These are phyloP conservation scores for Metarhizium humberi DNA, from an alignment of 2,329 filamentous ascomycete genomes.

Conservation along the genomic window DNA sequence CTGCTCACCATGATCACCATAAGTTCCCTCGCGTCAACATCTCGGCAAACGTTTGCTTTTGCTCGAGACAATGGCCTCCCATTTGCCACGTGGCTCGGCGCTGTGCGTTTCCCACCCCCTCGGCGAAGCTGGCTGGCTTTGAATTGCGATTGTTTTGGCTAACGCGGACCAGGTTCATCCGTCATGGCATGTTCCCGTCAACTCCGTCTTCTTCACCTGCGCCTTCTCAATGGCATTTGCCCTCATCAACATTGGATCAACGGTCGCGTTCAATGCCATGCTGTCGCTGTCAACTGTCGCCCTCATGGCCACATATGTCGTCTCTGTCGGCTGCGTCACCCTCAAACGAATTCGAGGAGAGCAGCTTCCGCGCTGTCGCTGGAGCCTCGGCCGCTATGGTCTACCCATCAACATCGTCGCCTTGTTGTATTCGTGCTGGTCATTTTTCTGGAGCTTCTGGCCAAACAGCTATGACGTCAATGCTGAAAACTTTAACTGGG, in stretches of 20 bases:
- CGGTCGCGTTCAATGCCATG: conserved; percentile 23
- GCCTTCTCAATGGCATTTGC: conserved; percentile 19
- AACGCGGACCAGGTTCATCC: conserved; percentile 3
- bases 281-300: conserved; percentile 22
- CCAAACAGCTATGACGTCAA: conserved; percentile 6
- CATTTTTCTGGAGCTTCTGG: conserved; percentile 12
- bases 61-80: conserved; percentile 24
- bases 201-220: conserved; percentile 20
- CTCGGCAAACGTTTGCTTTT: conserved; percentile 21
- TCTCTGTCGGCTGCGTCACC: conserved; percentile 22
- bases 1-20: conserved; percentile 16
- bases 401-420: conserved; percentile 26
- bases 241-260: conserved; percentile 24
- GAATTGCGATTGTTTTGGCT: neutral
- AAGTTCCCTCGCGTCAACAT: conserved; percentile 19
- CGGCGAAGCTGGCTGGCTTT: neutral
- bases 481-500: conserved; percentile 7
- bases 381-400: conserved; percentile 27
- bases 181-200: conserved; percentile 20
- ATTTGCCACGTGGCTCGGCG: conserved; percentile 11
- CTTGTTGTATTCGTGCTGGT: conserved; percentile 13
- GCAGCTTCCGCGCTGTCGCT: conserved; percentile 24
- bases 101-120: neutral
- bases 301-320: conserved; percentile 23
- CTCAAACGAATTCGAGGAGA: conserved; percentile 23